Evolutionary conservation across 2,329 filamentous ascomycete genomes (phyloP), one percentile per base, ranked within the genome.

Genomic region (Colletotrichum ledebouriae): DNA sequence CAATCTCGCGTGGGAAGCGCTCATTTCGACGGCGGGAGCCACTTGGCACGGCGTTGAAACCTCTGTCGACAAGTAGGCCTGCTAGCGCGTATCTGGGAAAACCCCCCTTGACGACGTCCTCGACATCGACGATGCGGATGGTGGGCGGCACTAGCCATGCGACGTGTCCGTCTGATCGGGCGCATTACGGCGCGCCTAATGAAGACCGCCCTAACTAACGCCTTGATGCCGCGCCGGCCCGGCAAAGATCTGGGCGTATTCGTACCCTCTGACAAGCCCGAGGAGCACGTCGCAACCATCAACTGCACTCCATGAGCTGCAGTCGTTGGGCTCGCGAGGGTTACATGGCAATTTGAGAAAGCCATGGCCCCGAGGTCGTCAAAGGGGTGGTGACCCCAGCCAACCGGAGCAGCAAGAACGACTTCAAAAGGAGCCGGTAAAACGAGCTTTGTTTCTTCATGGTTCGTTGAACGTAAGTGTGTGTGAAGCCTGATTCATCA

Each of bases 1-100:
- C 62, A 71, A 70, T 70, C 41, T 71, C 70, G 63, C 70, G 59
- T 68, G 47, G 63, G 50, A 25, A 68, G 41, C 29, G 37, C 44
- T 64, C 58, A 64, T 68, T 70, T 69, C 53, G 22, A 67, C 25
- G 63, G 44, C 58, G 39, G 63, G 52, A 67, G 56, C 66, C 56
- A 55, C 57, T 41, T 33, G 44, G 56, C 33, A 22, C 46, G 22
- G 64, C 52, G 47, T 63, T 52, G 64, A 59, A 63, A 41, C 59
- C 37, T 34, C 37, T 55, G 41, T 49, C 39, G 52, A 42, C 46
- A 39, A 52, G 33, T 37, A 52, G 50, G 25, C n/a, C 39, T 22
- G 44, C 62, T 66, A 67, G 56, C 56, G 56, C 29, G 22, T 22
- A 4, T 22, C 41, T 22, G 22, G 47, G 50, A 22, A 22, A 17